Evolutionary conservation across 2,329 filamentous ascomycete genomes (phyloP).

Genomic region (Venturiaceae sp.): DNA sequence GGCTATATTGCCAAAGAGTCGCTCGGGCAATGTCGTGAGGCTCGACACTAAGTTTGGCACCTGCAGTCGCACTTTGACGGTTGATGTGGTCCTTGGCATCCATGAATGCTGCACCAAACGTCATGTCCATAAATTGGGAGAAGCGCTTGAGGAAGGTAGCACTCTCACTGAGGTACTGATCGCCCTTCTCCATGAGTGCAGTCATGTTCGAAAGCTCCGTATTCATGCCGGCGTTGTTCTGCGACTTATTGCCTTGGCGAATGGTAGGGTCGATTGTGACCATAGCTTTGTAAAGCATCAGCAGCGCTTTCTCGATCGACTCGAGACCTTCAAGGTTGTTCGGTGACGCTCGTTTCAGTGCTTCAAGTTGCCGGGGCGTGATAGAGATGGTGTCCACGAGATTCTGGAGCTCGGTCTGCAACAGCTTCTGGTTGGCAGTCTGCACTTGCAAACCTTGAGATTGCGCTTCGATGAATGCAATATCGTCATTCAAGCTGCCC

Average conservation of each 20-base stretch:
- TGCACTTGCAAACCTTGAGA: constrained; percentile 95
- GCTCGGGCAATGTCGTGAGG: constrained; percentile 65
- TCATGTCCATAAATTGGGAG: constrained; percentile 70
- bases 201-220: constrained; percentile 77
- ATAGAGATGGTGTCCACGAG: constrained; percentile 90
- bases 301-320: constrained; percentile 66
- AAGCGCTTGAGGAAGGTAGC: constrained; percentile 68
- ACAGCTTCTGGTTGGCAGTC: constrained; percentile 88
- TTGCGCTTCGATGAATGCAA: constrained; percentile 94
- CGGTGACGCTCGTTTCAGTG: constrained; percentile 63
- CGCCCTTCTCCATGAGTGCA: constrained; percentile 88
- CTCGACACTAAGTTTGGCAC: constrained; percentile 52
- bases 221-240: constrained; percentile 40
- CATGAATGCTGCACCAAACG: constrained; percentile 67
- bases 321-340: constrained; percentile 61
- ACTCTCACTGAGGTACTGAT: constrained; percentile 73
- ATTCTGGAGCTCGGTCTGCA: constrained; percentile 81
- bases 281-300: constrained; percentile 85
- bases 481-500: constrained; percentile 87
- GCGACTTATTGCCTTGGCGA: constrained; percentile 41
- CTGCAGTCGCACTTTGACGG: constrained; percentile 27
- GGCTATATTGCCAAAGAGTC: constrained; percentile 78
- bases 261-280: constrained; percentile 82
- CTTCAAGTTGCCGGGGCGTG: constrained; percentile 62
- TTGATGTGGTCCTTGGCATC: constrained; percentile 55